phyloP scores from a whole-genome alignment of 1,139 yeast species.

The Zygoascus sp. region DNA sequence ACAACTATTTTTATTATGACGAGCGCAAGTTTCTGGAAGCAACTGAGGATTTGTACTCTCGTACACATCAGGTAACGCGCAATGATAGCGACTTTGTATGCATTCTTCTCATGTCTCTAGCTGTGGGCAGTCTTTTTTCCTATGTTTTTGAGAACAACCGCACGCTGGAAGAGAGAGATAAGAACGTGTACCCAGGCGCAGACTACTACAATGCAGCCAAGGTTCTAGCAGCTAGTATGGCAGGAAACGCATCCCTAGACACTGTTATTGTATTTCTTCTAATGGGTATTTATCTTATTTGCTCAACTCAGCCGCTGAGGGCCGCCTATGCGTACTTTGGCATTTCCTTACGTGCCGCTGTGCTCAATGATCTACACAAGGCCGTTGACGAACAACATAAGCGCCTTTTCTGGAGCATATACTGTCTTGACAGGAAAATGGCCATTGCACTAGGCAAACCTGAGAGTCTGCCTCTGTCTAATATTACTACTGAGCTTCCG shows the following conservation, averaged over 20 bases:
- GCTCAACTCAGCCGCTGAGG: conserved; percentile 7
- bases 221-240: conserved; percentile 3
- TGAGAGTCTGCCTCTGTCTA: conserved; percentile 7
- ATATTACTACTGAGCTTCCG: conserved; percentile 4
- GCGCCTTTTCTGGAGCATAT: conserved; percentile 13
- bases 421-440: conserved; percentile 7
- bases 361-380: conserved; percentile 7
- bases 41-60: conserved; percentile 6
- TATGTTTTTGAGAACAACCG: conserved; percentile 3
- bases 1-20: conserved; percentile 12
- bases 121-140: conserved; percentile 9
- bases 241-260: conserved; percentile 6
- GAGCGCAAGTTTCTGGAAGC: not conserved
- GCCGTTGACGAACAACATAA: conserved; percentile 2
- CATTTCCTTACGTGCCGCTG: conserved; percentile 12
- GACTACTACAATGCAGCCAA: conserved; percentile 10
- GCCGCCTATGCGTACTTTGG: conserved; percentile 8
- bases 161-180: not conserved
- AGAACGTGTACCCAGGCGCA: conserved; percentile 6
- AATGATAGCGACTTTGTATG: conserved; percentile 9
- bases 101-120: conserved; percentile 5
- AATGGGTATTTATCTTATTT: conserved; percentile 9
- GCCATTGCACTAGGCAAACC: conserved; percentile 13
- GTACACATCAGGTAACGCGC: not conserved
- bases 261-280: conserved; percentile 10